These are phyloP conservation scores for Penicillium frequentans DNA, from an alignment of 2,329 filamentous ascomycete species.

Conservation along the genomic window DNA sequence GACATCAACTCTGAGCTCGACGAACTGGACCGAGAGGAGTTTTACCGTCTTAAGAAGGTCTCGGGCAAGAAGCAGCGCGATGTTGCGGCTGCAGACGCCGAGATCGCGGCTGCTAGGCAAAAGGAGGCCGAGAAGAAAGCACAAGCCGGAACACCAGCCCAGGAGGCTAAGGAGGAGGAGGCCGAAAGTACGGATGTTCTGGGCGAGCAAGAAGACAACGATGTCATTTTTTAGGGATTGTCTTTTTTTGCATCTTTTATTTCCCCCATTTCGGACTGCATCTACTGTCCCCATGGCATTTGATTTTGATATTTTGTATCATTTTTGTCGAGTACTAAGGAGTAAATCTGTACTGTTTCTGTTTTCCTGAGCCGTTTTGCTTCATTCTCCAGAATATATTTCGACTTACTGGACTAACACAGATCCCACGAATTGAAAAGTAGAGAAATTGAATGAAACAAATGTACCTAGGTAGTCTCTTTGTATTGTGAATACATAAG, in stretches of 20 bases:
- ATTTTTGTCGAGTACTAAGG: conserved; percentile 2
- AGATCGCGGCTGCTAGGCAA: conserved; percentile 62
- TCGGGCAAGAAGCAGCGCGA: conserved; percentile 82
- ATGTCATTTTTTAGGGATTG: conserved; percentile 72
- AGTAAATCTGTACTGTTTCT: conserved; percentile 1
- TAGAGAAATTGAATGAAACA: background rate
- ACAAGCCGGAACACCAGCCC: conserved; percentile 42
- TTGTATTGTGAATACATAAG: conserved; percentile 15
- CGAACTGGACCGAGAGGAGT: conserved; percentile 95
- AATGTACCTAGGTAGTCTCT: conserved; percentile 4
- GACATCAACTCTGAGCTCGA: conserved; percentile 98
- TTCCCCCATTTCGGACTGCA: background rate
- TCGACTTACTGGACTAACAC: background rate
- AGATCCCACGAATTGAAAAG: background rate
- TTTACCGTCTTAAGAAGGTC: conserved; percentile 95
- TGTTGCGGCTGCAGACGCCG: conserved; percentile 68
- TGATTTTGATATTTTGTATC: conserved; percentile 10
- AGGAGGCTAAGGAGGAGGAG: conserved; percentile 35
- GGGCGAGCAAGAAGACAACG: conserved; percentile 74
- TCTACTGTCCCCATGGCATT: conserved; percentile 3
- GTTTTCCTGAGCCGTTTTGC: conserved; percentile 2
- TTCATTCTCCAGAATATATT: conserved; percentile 11
- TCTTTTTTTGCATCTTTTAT: conserved; percentile 19
- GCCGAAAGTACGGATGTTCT: conserved; percentile 64
- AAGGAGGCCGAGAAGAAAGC: conserved; percentile 56